Evolutionary conservation across 2,329 filamentous ascomycete genomes (phyloP).

Genomic region (Seiridium unicorne): DNA sequence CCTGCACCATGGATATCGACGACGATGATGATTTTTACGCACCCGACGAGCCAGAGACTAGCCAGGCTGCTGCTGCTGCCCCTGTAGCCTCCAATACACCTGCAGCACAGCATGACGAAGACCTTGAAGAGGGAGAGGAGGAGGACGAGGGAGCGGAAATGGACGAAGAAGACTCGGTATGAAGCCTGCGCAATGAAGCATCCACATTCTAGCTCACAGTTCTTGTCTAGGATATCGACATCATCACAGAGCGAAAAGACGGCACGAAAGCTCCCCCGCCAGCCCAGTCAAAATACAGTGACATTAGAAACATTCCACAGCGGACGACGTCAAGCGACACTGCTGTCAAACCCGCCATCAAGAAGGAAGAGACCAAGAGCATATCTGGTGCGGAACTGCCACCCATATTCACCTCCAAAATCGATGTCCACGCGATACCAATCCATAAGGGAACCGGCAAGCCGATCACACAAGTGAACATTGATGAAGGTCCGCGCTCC

Average conservation of each 20-base stretch:
- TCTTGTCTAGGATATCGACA: slow-evolving; percentile 59
- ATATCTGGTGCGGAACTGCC: slow-evolving; percentile 33
- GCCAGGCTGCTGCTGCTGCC: slow-evolving; percentile 18
- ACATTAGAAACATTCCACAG: slow-evolving; percentile 65
- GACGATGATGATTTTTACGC: slow-evolving; percentile 68
- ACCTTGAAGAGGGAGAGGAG: slow-evolving; percentile 63
- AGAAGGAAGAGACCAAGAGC: slow-evolving; percentile 41
- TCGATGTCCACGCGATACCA: slow-evolving; percentile 83
- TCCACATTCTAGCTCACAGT: background rate
- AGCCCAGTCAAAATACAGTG: slow-evolving; percentile 60
- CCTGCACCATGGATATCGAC: slow-evolving; percentile 59
- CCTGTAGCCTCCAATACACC: slow-evolving; percentile 23
- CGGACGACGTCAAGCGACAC: slow-evolving; percentile 53
- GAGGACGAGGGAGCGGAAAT: slow-evolving; percentile 60
- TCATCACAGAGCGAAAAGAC: slow-evolving; percentile 67
- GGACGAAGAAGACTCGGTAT: slow-evolving; percentile 58
- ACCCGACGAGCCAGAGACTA: slow-evolving; percentile 48
- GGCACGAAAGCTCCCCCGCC: slow-evolving; percentile 59
- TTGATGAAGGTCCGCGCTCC: slow-evolving; percentile 57
- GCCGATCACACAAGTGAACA: slow-evolving; percentile 73
- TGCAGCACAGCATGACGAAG: slow-evolving; percentile 43
- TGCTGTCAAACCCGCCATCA: slow-evolving; percentile 42
- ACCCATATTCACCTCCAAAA: slow-evolving; percentile 73
- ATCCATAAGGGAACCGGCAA: slow-evolving; percentile 77
- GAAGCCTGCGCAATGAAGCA: background rate